Conservation (phyloP, 2,329 filamentous ascomycete species). For the Verticillium tricorpus region DNA sequence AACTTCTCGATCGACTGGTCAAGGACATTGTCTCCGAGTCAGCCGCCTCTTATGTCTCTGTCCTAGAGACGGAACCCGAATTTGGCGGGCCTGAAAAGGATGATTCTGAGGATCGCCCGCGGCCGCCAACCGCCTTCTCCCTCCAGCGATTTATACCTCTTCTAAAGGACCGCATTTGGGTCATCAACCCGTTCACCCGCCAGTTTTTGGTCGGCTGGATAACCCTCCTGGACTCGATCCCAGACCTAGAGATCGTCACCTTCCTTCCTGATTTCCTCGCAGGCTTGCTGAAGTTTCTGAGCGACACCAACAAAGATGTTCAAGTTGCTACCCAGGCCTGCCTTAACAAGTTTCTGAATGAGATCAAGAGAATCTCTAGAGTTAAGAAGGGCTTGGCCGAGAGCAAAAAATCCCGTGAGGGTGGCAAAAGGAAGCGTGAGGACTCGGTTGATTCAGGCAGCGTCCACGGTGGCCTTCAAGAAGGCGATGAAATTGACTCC, state of each 20-base stretch:
- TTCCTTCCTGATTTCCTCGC: slow-evolving; percentile 89
- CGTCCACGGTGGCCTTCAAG: slow-evolving; percentile 51
- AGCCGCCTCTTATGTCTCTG: slow-evolving; percentile 88
- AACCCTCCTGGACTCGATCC: slow-evolving; percentile 89
- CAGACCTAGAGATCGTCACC: slow-evolving; percentile 89
- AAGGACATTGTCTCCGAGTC: slow-evolving; percentile 97
- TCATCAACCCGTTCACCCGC: slow-evolving; percentile 89
- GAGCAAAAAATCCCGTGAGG: slow-evolving; percentile 67
- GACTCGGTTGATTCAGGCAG: slow-evolving; percentile 66
- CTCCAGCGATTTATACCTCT: slow-evolving; percentile 87
- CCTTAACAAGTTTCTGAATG: slow-evolving; percentile 82
- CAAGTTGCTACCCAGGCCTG: slow-evolving; percentile 86
- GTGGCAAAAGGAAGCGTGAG: slow-evolving; percentile 65
- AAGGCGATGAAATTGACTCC: slow-evolving; percentile 56
- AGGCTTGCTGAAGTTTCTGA: slow-evolving; percentile 85
- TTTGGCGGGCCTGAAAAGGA: slow-evolving; percentile 40
- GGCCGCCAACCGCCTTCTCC: slow-evolving; percentile 82
- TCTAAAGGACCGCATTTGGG: slow-evolving; percentile 88
- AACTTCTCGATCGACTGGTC: slow-evolving; percentile 87
- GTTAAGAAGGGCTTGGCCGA: slow-evolving; percentile 91
- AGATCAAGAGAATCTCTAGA: slow-evolving; percentile 90
- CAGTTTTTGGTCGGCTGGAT: slow-evolving; percentile 97
- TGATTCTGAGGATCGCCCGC: slow-evolving; percentile 22
- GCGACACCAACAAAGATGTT: slow-evolving; percentile 89
- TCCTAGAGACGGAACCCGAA: slow-evolving; percentile 60